Evolutionary conservation across 78 protist genomes (phyloP), one percentile per base, ranked within the genome.

Genomic region (Acrasis kona): DNA sequence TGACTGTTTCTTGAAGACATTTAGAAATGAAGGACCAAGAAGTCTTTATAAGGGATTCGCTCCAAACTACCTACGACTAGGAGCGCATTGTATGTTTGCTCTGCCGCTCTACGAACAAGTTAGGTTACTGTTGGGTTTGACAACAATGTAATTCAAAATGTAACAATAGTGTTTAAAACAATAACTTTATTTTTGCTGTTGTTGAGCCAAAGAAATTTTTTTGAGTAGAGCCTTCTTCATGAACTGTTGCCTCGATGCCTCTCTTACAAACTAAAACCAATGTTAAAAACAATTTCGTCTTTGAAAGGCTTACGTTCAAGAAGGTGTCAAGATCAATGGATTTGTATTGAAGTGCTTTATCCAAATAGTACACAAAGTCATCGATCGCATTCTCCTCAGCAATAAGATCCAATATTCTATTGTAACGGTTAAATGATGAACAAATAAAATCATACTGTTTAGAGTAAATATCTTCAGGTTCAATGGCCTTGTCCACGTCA

Each of bases 41-140:
- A 64, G 71, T 7, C 58, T 83, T 34, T 70, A 10, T 41, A 27
- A 29, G 64, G 87, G 82, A 8, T 76, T 29, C 37, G 2, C 39
- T 29, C 41, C 87, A 3, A 6, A 12, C 38, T 77, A 0, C 9
- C 8, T 19, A n/a, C 73, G 87, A 30, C 69, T 83, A 7, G 87
- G 82, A 5, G 83, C 87, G 0, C 87, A 83, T 39, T 70, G 80
- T 31, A 68, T 83, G 71, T 32, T 76, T 42, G 38, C 87, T 32
- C 65, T 83, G 67, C 1, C 70, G 12, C 12, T 77, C 10, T 1
- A 70, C 27, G 87, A 83, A 66, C 82, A 70, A 37, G 38, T 83
- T 34, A 28, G 81, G 28, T 19, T 19, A 31, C 66, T 19, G n/a
- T 67, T 67, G 19, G 71, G 71, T 30, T 19, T 67, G n/a, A 12